Percentiles rank a stretch among this genome's conserved stretches.
Conservation (phyloP, 257 asterid species). For the Solanum chiquidenum region DNA sequence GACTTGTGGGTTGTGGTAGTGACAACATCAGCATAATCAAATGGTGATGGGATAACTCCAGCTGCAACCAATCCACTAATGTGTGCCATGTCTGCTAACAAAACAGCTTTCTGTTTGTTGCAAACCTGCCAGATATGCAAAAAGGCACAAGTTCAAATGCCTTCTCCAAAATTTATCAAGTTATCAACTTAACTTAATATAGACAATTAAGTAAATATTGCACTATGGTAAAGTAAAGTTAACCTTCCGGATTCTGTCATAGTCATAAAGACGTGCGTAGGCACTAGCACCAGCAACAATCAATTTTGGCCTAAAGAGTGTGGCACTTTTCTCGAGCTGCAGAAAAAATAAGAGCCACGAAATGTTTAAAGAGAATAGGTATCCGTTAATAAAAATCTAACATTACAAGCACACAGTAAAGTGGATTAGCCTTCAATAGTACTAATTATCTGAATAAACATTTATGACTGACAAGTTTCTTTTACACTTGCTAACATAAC, state of each 20-base stretch:
- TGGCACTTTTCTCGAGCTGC: constrained; percentile 93
- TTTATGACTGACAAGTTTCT: not conserved
- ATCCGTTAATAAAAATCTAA: not conserved
- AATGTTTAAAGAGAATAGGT: not conserved
- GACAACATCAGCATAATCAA: constrained; percentile 90
- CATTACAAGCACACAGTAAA: not conserved
- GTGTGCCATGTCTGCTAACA: constrained; percentile 99
- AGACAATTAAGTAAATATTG: not conserved
- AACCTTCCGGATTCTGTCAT: constrained; percentile 86
- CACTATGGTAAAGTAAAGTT: not conserved
- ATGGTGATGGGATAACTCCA: constrained; percentile 95
- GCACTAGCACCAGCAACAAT: constrained; percentile 99
- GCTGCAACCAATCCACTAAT: constrained; percentile 97
- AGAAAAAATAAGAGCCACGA: not conserved
- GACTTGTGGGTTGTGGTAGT: constrained; percentile 98
- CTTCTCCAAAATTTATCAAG: not conserved
- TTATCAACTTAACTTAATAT: not conserved
- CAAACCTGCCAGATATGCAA: constrained; percentile 56
- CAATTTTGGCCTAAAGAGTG: constrained; percentile 83
- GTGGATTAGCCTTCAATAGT: not conserved
- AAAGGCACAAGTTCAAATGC: not conserved
- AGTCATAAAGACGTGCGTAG: constrained; percentile 84
- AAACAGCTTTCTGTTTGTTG: constrained; percentile 73
- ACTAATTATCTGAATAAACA: not conserved
- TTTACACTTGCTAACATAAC: not conserved